Base-by-base conservation (phyloP, 108 stramenopile species). In the Fistulifera pelliculosa region DNA sequence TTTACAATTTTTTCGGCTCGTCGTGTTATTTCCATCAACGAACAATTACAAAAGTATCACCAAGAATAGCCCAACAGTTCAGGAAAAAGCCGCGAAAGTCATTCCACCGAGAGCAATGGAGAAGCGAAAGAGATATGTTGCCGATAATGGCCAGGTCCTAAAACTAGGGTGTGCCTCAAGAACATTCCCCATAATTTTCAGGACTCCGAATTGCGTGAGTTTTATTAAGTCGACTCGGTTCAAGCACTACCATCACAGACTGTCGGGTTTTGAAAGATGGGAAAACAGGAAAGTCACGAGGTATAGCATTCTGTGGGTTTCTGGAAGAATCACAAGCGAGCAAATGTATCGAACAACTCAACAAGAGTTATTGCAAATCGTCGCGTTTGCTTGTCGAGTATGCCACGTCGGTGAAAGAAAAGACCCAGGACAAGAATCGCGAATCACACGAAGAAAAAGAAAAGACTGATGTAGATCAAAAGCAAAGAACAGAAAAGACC, bases 271-370 rank as follows among this genome's bases (percentile, higher is more conserved):
- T 48, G 83, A 82, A 13, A 83, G 88, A 70, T 85, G 31, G 6
- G 83, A 71, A 76, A 49, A 59, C 63, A 17, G 81, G 73, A 11
- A 69, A 66, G 52, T 81, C 74, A 41, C 69, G 90, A 12, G 77
- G 79, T 41, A 72, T 89, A 40, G 90, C 80, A 5, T 93, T 93
- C 67, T 78, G 84, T 17, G 90, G 90, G n/a, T 84, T 88, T 50
- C 70, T 75, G 21, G 70, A 71, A 8, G 49, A 60, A 11, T 57
- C 61, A 53, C 65, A 69, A 73, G 85, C 89, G 17, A 44, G 60
- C 31, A 38, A 64, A 27, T 78, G 75, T 10, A 65, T 90, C 22
- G 64, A 73, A 18, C 68, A 58, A 13, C 81, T 86, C 49, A 68
- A 90, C 53, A 58, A 59, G 27, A 68, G 71, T 7, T 90, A 74